Base-by-base conservation (phyloP, 306 rosid genomes). In the Glycine tomentella region DNA sequence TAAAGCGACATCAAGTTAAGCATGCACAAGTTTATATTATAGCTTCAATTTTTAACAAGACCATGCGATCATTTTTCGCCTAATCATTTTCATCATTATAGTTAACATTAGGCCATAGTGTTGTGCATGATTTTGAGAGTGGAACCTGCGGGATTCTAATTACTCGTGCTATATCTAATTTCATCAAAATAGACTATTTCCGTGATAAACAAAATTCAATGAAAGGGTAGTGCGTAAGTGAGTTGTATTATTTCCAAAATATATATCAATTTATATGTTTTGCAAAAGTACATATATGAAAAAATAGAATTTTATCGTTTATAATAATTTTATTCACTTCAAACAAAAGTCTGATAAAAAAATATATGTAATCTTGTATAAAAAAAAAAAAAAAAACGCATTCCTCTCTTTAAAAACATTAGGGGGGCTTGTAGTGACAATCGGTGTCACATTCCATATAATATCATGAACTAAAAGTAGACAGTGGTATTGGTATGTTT, bases 1-100 rank as follows among this genome's bases (percentile, higher is more conserved):
- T 44, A 59, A 44, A 53, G 75, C 14, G 0, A 53, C 44, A 10
- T 56, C 9, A 78, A 84, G 46, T 53, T 71, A 70, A 51, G 78
- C 50, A 34, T 69, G 8, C 65, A 9, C 53, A 17, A 45, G 76
- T 71, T 49, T 61, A 10, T 58, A 36, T 16, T 36, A 36, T 61
- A 36, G 56, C 40, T 80, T 75, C 52, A 12, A 48, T 49, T 36
- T 45, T 48, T 59, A 11, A 71, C 12, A 16, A 53, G 20, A 15
- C 15, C 25, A 44, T 42, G 36, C 38, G 38, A 9, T 65, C 9
- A n/a, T 25, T 53, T 20, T 25, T 42, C 9, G 20, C 59, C 49
- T 52, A 20, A 38, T 72, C 40, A 53, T 63, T 9, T 45, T 10
- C 31, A 34, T 81, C 44, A 52, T 51, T 63, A 72, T 51, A 44